Evolutionary conservation across 2,329 filamentous ascomycete genomes (phyloP).

Genomic region (Aspergillus nomiae): DNA sequence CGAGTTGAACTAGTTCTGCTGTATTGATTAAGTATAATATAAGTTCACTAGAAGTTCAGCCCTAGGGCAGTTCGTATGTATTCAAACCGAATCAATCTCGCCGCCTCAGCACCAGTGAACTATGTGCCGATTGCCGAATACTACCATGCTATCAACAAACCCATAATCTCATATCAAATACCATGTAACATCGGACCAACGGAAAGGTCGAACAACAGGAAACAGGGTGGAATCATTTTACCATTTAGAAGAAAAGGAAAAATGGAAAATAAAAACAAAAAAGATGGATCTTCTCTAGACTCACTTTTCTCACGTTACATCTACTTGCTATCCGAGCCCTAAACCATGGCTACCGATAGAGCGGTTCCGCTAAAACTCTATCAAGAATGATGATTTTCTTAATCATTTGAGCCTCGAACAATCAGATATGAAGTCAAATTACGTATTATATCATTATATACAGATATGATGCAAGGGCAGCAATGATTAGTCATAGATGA

Average conservation of each 20-base stretch:
- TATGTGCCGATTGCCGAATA: neutral
- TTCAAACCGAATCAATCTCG: neutral
- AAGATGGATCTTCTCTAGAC: neutral
- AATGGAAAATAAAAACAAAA: neutral
- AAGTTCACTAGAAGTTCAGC: neutral
- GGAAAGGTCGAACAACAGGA: neutral
- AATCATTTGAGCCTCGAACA: neutral
- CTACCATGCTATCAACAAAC: neutral
- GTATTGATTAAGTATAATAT: neutral
- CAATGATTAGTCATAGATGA: neutral
- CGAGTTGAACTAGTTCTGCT: neutral
- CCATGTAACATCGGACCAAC: neutral
- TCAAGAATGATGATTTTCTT: neutral
- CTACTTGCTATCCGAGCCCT: neutral
- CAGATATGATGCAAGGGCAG: neutral
- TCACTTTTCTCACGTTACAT: neutral
- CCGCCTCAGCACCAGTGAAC: too few relatives aligned
- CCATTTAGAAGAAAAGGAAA: neutral
- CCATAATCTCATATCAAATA: neutral
- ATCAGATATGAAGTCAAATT: neutral
- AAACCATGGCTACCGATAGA: neutral
- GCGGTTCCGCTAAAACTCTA: neutral
- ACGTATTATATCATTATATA: constrained; percentile 4
- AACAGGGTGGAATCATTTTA: neutral
- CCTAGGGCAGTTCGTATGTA: neutral